Evolutionary conservation across 2,329 filamentous ascomycete species (phyloP), one percentile per base, ranked within the genome.

Genomic region (Nemania abortiva): DNA sequence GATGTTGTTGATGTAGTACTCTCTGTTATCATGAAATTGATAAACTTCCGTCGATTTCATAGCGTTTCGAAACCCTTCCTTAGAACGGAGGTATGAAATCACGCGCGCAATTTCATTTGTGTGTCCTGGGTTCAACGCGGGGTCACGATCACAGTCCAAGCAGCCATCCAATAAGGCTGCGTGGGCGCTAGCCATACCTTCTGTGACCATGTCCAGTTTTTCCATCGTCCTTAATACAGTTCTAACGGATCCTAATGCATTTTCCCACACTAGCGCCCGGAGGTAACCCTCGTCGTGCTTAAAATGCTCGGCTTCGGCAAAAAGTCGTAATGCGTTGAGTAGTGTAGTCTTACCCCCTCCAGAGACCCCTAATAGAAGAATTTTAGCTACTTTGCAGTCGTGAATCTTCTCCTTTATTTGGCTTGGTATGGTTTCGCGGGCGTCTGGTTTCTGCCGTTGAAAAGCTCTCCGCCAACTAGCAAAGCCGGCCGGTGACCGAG

Each of bases 341-440:
- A 70, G 42, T 24, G 68, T 64, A 3, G 68, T 61, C 10, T 70
- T 70, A 3, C 64, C 68, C 31, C 50, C n/a, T 10, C 55, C 68
- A 2, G 64, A 64, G 47, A 49, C 34, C 18, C 68, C 64, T 52
- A 70, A 27, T 3, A 70, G 63, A 11, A 70, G 18, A n/a, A 70
- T 50, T 56, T 67, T 70, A 5, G 27, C 10, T 27, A 15, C 34
- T 39, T 47, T 34, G 22, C 20, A 10, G n/a, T 20, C 18, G 39
- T 2, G 39, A 9, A 24, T 53, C 22, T 53, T 31, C 27, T 29
- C 3, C 50, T 42, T 2, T 15, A 6, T 15, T 15, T 15, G 39
- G 18, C 39, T 42, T 18, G 18, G 34, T 37, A 9, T 37, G 11
- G 7, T 37, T 37, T 37, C 6, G 11, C 34, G 7, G 34, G 11